Evolutionary conservation across 2,329 filamentous ascomycete genomes (phyloP).

Genomic region (Cercospora nicotianae): DNA sequence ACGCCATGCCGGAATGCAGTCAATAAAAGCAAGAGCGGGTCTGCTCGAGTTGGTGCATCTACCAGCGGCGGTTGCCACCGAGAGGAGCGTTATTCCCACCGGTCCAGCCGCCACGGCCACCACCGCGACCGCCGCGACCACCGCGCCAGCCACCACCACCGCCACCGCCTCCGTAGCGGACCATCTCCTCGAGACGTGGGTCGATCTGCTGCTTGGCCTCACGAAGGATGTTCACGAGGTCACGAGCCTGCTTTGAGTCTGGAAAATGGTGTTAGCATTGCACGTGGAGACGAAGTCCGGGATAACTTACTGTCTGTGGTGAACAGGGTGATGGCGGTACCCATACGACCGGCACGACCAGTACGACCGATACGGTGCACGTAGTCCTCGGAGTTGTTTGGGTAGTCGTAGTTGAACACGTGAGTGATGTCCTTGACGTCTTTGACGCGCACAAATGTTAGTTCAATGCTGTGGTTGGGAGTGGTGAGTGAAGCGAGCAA

Average conservation of each 20-base stretch:
- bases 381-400: slow-evolving; percentile 80
- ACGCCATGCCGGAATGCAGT: slow-evolving; percentile 27
- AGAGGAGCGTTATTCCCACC: slow-evolving; percentile 60
- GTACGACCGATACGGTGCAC: slow-evolving; percentile 69
- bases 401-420: slow-evolving; percentile 99
- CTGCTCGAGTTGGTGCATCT: slow-evolving; percentile 11
- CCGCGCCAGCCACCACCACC: slow-evolving; percentile 64
- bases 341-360: slow-evolving; percentile 76
- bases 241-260: slow-evolving; percentile 73
- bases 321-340: slow-evolving; percentile 97
- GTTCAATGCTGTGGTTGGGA: slow-evolving; percentile 27
- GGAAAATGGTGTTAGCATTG: slow-evolving; percentile 35
- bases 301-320: slow-evolving; percentile 91
- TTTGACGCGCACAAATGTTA: slow-evolving; percentile 62
- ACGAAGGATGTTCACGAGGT: slow-evolving; percentile 86
- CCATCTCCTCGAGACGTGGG: slow-evolving; percentile 93
- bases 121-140: slow-evolving; percentile 49
- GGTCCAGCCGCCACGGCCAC: slow-evolving; percentile 52
- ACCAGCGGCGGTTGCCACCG: slow-evolving; percentile 59
- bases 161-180: slow-evolving; percentile 82
- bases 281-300: slow-evolving; percentile 17
- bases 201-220: slow-evolving; percentile 99
- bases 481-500: slow-evolving; percentile 45
- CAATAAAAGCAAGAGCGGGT: slow-evolving; percentile 5
- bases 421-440: slow-evolving; percentile 99